phyloP scores from a whole-genome alignment of 352 stramenopile genomes.

The Globisporangium canariense region DNA sequence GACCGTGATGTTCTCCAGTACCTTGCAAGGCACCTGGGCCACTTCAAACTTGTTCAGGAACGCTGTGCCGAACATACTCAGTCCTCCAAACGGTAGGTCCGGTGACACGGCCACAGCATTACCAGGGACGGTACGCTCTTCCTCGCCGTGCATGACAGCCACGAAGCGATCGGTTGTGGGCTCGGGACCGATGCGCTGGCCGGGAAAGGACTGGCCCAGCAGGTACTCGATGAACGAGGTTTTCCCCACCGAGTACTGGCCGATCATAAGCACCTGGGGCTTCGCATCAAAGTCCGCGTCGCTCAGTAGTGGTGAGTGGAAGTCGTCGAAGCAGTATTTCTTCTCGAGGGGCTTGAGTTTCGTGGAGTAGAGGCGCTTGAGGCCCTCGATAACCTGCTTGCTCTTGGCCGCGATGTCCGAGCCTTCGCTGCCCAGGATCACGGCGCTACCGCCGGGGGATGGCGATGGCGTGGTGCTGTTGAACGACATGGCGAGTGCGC shows the following conservation, averaged over 20 bases:
- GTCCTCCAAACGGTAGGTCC: slow-evolving; percentile 91
- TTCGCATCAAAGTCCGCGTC: slow-evolving; percentile 97
- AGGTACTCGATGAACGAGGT: slow-evolving; percentile 97
- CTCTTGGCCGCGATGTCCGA: slow-evolving; percentile 65
- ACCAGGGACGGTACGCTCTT: slow-evolving; percentile 95
- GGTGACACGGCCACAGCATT: slow-evolving; percentile 95
- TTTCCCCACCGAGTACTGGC: slow-evolving; percentile 98
- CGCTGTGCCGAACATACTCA: slow-evolving; percentile 96
- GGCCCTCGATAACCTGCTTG: slow-evolving; percentile 66
- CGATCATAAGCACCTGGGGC: slow-evolving; percentile 97
- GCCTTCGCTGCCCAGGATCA: slow-evolving; percentile 49
- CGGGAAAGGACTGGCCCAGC: slow-evolving; percentile 95
- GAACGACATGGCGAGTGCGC: slow-evolving; percentile 7
- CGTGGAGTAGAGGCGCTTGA: slow-evolving; percentile 75
- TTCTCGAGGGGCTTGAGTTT: slow-evolving; percentile 88
- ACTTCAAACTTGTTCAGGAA: slow-evolving; percentile 99
- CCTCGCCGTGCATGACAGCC: slow-evolving; percentile 96
- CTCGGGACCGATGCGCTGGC: slow-evolving; percentile 96
- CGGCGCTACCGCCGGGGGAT: slow-evolving; percentile 10
- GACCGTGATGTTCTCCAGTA: slow-evolving; percentile 96
- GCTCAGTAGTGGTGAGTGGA: slow-evolving; percentile 90
- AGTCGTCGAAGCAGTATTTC: slow-evolving; percentile 92
- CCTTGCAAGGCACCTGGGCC: slow-evolving; percentile 90
- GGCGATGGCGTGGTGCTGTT: neutral
- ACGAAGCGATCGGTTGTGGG: slow-evolving; percentile 98